Base-by-base conservation (phyloP, 2,329 filamentous ascomycete genomes). In the Graphilbum ipis-grandicollis region DNA sequence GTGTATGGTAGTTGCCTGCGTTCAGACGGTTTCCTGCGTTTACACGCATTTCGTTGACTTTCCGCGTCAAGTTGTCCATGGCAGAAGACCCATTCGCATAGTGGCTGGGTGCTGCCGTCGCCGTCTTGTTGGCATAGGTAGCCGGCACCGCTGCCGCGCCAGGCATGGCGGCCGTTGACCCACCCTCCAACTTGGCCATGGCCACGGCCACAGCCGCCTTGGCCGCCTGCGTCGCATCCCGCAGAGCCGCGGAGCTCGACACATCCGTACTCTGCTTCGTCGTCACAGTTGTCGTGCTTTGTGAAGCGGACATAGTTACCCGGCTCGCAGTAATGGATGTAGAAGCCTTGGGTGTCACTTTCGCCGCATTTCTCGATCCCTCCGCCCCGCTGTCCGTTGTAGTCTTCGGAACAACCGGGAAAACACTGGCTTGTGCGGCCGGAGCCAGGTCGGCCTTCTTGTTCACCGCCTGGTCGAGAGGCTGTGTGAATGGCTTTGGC, bases 181-280 rank as follows among this genome's bases (percentile, higher is more conserved):
- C 57, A 23, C 50, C 47, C 36, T 61, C 55, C 4, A 86, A 64
- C 49, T 81, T 79, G 1, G 79, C 77, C 76, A 85, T 84, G 2
- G 81, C 81, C 30, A 78, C 71, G 36, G 79, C 79, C n/a, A 84
- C 80, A 9, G 80, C 80, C 22, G 78, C 79, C 47, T 75, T 77
- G 1, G 80, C 80, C 29, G 77, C 73, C 50, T 78, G 72, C 0
- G 80, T 85, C 2, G 79, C 78, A 55, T 79, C 76, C 43, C 71
- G 66, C 9, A 77, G 59, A 33, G 59, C 52, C 9, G 59, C 51
- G 10, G 58, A 58, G 49, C 52, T 53, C 3, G 52, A 44, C 13
- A 51, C 48, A 9, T 56, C 50, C 26, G 54, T 56, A 9, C 51
- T 48, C 36, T 54, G 50, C 18, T 65, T 47, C 9, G 52, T 45